Base-by-base conservation (phyloP, 305 asterid genomes). In the Solanum hybrid region DNA sequence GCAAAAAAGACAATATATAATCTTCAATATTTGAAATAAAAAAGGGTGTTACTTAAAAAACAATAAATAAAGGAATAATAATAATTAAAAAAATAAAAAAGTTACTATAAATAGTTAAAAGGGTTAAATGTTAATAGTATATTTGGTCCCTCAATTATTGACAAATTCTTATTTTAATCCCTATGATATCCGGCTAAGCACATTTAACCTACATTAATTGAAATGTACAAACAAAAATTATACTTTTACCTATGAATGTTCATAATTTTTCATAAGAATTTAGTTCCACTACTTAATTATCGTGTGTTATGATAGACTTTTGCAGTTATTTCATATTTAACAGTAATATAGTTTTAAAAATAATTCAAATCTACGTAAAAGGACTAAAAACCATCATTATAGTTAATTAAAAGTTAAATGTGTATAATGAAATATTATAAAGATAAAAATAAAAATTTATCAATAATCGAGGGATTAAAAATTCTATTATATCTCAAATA, bases 1-100 rank as follows among this genome's bases (percentile, higher is more conserved):
- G 90, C 88, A 90, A 91, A 90, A 22, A 91, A 80, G 91, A 89
- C 86, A 88, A 72, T 12, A 72, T 72, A 72, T 72, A 72, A 72
- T 20, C 89, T 22, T 34, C 87, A 26, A n/a, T 6, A 60, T 22
- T 29, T 24, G 7, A 34, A 72, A 84, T 24, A 31, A 31, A 36
- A 12, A 12, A 4, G 7, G 31, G 46, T 27, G 72, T 10, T 79
- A 60, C 40, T 35, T 26, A 6, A 36, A 37, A 38, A 64, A 29
- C 20, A 69, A 77, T 34, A 34, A 17, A 34, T 34, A 32, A 76
- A 77, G 40, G 82, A 27, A 5, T 12, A 27, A 27, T 72, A 13
- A 27, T 27, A 27, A 72, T 51, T 13, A 72, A 12, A 26, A 66
- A 66, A 9, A 9, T 6, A 3, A 56, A 56, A 2, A 56, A 6